Evolutionary conservation across 257 asterid genomes (phyloP).

Genomic region (Plantago elongata): DNA sequence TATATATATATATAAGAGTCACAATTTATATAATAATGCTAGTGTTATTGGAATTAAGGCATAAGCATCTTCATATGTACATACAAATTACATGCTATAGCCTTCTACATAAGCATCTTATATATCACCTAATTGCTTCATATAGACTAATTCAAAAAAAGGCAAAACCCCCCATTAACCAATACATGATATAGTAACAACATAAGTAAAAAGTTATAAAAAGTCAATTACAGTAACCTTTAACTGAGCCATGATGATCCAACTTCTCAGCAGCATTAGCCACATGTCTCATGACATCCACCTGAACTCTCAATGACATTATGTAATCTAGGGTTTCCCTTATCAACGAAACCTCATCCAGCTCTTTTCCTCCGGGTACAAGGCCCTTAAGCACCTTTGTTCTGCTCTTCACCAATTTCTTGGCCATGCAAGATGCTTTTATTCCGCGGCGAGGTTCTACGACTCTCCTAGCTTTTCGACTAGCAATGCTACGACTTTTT

Average conservation of each 20-base stretch:
- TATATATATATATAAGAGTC: no score
- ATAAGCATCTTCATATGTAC: conserved; percentile 3
- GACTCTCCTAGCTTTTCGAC: conserved; percentile 25
- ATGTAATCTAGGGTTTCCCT: conserved; percentile 93
- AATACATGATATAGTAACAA: background rate
- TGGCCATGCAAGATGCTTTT: conserved; percentile 34
- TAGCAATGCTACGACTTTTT: conserved; percentile 18
- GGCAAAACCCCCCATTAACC: background rate
- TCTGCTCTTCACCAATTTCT: conserved; percentile 43
- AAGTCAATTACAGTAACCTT: conserved; percentile 15
- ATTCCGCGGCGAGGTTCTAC: conserved; percentile 15
- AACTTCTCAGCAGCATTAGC: conserved; percentile 40
- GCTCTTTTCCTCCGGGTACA: conserved; percentile 69
- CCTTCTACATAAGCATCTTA: background rate
- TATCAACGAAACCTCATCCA: conserved; percentile 57
- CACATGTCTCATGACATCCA: conserved; percentile 75
- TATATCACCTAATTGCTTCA: background rate
- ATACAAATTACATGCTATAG: conserved; percentile 11
- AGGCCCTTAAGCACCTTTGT: conserved; percentile 64
- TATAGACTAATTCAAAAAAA: background rate
- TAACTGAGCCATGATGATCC: conserved; percentile 20
- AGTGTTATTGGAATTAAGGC: background rate
- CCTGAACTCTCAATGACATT: conserved; percentile 59
- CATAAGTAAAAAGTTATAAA: background rate
- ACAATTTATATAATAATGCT: background rate